Evolutionary conservation across 257 asterid species (phyloP), one percentile per base, ranked within the genome.

Genomic region (Anisodus acutangulus): DNA sequence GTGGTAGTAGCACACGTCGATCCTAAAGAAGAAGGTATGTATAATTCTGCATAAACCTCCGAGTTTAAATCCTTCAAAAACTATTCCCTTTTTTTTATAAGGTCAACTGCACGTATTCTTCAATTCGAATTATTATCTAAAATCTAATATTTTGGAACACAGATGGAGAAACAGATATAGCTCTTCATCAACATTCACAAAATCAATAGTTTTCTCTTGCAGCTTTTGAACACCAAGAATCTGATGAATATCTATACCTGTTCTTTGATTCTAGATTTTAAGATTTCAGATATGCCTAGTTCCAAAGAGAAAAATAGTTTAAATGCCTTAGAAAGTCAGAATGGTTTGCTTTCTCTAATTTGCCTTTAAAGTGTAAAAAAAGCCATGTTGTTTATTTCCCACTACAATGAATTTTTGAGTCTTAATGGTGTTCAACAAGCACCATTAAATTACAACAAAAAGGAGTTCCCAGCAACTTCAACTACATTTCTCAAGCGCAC

Each of bases 181-280:
- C 60, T 49, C 62, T 49, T 3, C 22, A 49, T 12, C 22, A 49
- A 49, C 22, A 49, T 2, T 22, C 81, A 49, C 22, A 74, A 74
- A 47, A 74, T 72, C 80, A 72, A 10, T 72, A 10, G 43, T 47
- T 49, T 60, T 19, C 57, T 74, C 39, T 51, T 74, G 81, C 81
- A 74, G 17, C 62, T 19, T 74, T 41, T 49, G 80, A 49, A 19
- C 12, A 47, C 43, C 60, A 11, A 74, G 2, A 49, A 74, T 74
- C 19, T 0, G 45, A 11, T 47, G 60, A 74, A 12, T 19, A 74
- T 22, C 9, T 47, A 1, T 49, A 49, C 12, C 62, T 47, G 45
- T 22, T 47, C 43, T 12, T 74, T 49, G 81, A 49, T 74, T 74
- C 43, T 49, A 74, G 43, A 1, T 22, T 49, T 11, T 49, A 74